These are phyloP conservation scores for Candida albicans DNA, from an alignment of 1,139 yeast genomes.

Conservation along the genomic window DNA sequence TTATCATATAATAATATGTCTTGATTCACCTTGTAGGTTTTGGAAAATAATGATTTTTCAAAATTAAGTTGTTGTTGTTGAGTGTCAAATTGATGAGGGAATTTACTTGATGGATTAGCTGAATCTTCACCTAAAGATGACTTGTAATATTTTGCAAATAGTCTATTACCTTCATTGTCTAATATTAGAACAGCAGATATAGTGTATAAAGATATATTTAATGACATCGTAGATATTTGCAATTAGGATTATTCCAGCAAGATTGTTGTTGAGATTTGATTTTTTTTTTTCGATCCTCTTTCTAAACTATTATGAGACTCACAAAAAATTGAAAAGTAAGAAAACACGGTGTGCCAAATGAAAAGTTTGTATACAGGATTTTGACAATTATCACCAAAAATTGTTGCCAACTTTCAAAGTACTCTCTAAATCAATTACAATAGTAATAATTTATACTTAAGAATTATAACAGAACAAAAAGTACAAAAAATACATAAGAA, in stretches of 20 bases:
- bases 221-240: conserved; percentile 37
- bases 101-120: conserved; percentile 12
- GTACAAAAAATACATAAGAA: too few relatives aligned
- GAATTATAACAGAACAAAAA: too few relatives aligned
- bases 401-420: too few relatives aligned
- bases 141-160: conserved; percentile 82
- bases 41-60: conserved; percentile 69
- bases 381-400: neutral
- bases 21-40: conserved; percentile 76
- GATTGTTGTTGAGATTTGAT: neutral
- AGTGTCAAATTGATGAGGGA: conserved; percentile 33
- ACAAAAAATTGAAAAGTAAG: neutral
- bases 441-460: too few relatives aligned
- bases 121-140: conserved; percentile 25
- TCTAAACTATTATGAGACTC: neutral
- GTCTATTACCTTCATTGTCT: conserved; percentile 78
- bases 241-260: neutral
- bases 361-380: conserved; percentile 7
- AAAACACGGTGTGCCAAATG: neutral
- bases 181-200: conserved; percentile 75
- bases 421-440: too few relatives aligned
- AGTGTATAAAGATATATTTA: conserved; percentile 71
- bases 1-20: conserved; percentile 81
- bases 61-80: conserved; percentile 70
- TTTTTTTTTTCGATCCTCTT: neutral